These are phyloP conservation scores for Fusarium papillatum DNA, from an alignment of 2,329 filamentous ascomycete species.

Conservation along the genomic window DNA sequence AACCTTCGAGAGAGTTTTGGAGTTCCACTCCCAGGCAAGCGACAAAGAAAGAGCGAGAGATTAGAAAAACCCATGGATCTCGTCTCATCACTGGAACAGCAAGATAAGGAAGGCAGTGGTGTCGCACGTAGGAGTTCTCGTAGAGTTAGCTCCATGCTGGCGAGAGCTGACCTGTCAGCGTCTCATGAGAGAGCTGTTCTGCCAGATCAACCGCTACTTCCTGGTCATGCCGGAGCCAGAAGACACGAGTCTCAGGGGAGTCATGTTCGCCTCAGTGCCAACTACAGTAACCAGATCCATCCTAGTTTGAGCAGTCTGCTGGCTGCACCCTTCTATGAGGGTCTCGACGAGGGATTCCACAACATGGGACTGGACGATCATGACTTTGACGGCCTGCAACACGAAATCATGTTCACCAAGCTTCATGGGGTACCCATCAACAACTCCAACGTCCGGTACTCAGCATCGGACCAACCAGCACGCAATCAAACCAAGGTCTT, in stretches of 20 bases:
- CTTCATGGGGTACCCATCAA: constrained; percentile 77
- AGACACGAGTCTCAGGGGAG: constrained; percentile 79
- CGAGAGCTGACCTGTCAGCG: constrained; percentile 87
- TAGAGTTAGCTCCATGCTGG: constrained; percentile 91
- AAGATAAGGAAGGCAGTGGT: constrained; percentile 68
- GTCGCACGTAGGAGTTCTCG: constrained; percentile 74
- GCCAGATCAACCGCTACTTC: constrained; percentile 70
- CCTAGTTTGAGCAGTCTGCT: constrained; percentile 72
- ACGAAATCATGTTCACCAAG: constrained; percentile 80
- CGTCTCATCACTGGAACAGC: constrained; percentile 78
- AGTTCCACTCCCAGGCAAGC: constrained; percentile 66
- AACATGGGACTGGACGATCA: constrained; percentile 81
- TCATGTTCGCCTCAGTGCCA: constrained; percentile 54
- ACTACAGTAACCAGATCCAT: constrained; percentile 60
- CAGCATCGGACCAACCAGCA: constrained; percentile 66
- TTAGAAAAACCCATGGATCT: constrained; percentile 70
- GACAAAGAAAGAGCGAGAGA: constrained; percentile 65
- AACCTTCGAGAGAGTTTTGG: constrained; percentile 85
- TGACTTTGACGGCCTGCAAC: constrained; percentile 78
- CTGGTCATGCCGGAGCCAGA: constrained; percentile 62
- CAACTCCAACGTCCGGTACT: constrained; percentile 72
- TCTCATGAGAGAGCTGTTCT: constrained; percentile 88
- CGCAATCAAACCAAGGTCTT: constrained; percentile 73
- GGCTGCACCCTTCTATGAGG: constrained; percentile 76
- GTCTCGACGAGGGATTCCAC: constrained; percentile 80